Conservation (phyloP, 768 basidiomycete species). For the Artomyces pyxidatus region DNA sequence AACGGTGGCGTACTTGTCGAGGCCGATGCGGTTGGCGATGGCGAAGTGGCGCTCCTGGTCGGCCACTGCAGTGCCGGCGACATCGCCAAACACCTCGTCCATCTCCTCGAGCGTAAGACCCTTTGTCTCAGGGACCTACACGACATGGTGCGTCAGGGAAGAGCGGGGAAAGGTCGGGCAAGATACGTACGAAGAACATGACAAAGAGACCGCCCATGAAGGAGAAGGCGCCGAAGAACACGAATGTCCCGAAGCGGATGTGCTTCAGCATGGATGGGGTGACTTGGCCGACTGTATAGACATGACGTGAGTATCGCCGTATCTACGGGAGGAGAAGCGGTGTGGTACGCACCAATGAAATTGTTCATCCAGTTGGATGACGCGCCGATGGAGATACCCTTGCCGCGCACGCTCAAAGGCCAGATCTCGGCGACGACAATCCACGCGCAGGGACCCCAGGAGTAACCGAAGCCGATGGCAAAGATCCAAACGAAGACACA, state of each 20-base stretch:
- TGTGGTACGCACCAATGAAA: constrained; percentile 44
- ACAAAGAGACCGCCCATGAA: constrained; percentile 62
- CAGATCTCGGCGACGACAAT: constrained; percentile 71
- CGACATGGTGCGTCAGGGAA: neutral
- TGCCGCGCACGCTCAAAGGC: constrained; percentile 65
- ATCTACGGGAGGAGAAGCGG: constrained; percentile 10
- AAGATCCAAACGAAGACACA: constrained; percentile 70
- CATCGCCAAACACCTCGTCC: constrained; percentile 67
- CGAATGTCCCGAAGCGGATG: constrained; percentile 62
- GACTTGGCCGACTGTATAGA: constrained; percentile 42
- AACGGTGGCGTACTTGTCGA: constrained; percentile 28
- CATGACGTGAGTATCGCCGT: neutral
- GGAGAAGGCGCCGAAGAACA: constrained; percentile 71
- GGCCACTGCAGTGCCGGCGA: constrained; percentile 41
- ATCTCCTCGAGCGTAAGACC: constrained; percentile 70
- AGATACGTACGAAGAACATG: constrained; percentile 45
- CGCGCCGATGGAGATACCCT: constrained; percentile 67
- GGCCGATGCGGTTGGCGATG: constrained; percentile 59
- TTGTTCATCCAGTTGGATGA: constrained; percentile 83
- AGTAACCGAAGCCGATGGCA: constrained; percentile 68
- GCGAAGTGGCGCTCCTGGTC: constrained; percentile 42
- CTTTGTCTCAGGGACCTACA: constrained; percentile 64
- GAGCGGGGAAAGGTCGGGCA: neutral
- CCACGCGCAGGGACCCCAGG: constrained; percentile 76
- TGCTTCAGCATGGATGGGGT: constrained; percentile 67